phyloP scores from a whole-genome alignment of 1,284 basidiomycete genomes.

The Irpex sp. region DNA sequence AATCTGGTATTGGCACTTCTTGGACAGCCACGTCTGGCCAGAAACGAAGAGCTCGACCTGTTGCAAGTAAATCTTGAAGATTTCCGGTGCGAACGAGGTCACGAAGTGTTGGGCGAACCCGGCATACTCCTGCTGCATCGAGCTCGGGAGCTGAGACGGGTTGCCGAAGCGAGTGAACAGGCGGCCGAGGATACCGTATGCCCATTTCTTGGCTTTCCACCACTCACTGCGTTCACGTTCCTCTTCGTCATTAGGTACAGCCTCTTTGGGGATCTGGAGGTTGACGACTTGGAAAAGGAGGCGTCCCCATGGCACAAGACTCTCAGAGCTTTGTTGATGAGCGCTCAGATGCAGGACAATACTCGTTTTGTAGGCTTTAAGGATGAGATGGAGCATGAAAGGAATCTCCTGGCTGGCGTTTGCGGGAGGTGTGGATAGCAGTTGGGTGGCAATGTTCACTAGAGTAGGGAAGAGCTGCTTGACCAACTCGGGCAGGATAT shows the following conservation, averaged over 20 bases:
- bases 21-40: constrained; percentile 73
- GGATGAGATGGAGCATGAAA: constrained; percentile 74
- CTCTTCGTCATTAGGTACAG: constrained; percentile 67
- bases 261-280: constrained; percentile 59
- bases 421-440: constrained; percentile 58
- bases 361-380: constrained; percentile 81
- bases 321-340: constrained; percentile 72
- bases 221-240: constrained; percentile 76
- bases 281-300: constrained; percentile 78
- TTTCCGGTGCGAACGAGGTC: constrained; percentile 77
- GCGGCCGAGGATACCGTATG: constrained; percentile 69
- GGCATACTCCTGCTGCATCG: constrained; percentile 66
- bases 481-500: constrained; percentile 57
- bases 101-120: constrained; percentile 78
- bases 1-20: constrained; percentile 78
- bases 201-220: constrained; percentile 92
- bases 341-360: constrained; percentile 67
- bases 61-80: constrained; percentile 74
- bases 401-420: constrained; percentile 64
- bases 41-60: constrained; percentile 73
- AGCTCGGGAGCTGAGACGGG: constrained; percentile 76
- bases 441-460: constrained; percentile 62
- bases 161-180: constrained; percentile 82
- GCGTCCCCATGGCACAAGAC: constrained; percentile 80
- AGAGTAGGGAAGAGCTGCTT: constrained; percentile 69